Evolutionary conservation across 352 stramenopile species (phyloP).

Genomic region (Phytophthora sp.): DNA sequence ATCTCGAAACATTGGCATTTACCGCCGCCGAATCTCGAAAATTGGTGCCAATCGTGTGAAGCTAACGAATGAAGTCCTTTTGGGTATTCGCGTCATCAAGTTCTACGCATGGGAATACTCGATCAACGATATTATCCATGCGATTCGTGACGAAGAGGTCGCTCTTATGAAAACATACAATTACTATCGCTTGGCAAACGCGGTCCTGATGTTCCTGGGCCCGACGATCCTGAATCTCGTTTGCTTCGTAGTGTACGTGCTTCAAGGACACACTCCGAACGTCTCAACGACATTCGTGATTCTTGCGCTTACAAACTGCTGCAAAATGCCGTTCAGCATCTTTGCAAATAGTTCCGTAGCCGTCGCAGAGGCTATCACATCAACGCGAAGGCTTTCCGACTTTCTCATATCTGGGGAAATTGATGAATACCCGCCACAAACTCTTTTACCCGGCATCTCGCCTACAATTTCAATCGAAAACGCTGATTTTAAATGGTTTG

Average conservation of each 20-base stretch:
- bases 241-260: constrained; percentile 79
- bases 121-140: constrained; percentile 19
- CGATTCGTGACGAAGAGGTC: constrained; percentile 45
- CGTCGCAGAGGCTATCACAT: constrained; percentile 48
- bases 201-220: constrained; percentile 46
- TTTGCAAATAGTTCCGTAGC: constrained; percentile 49
- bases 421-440: background rate
- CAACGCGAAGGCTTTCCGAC: constrained; percentile 12
- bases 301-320: constrained; percentile 82
- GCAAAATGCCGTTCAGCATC: constrained; percentile 46
- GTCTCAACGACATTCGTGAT: constrained; percentile 93
- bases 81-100: constrained; percentile 88
- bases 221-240: constrained; percentile 66
- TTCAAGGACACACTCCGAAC: constrained; percentile 82
- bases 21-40: constrained; percentile 14
- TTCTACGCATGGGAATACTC: constrained; percentile 81
- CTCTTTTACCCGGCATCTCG: background rate
- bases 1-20: constrained; percentile 8
- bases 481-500: constrained; percentile 12
- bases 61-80: constrained; percentile 91
- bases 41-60: constrained; percentile 80
- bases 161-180: constrained; percentile 36
- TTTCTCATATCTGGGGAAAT: constrained; percentile 9
- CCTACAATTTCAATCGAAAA: constrained; percentile 5
- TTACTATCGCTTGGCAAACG: constrained; percentile 56